These are phyloP conservation scores for Alectoria sarmentosa DNA, from an alignment of 495 filamentous ascomycete genomes.

Conservation along the genomic window DNA sequence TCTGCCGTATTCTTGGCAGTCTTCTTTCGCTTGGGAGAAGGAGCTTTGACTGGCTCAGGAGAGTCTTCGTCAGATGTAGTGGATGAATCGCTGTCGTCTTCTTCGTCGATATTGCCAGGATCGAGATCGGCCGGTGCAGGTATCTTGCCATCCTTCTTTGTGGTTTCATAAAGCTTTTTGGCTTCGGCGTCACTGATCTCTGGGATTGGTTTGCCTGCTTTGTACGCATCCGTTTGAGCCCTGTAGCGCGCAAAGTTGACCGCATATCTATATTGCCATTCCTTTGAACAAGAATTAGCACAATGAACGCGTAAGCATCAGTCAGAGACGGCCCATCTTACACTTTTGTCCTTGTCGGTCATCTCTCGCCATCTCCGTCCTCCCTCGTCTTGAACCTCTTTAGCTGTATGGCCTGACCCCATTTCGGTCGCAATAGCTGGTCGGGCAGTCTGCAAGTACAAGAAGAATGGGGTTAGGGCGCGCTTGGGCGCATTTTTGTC, in stretches of 20 bases:
- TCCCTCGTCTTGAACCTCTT: conserved; percentile 76
- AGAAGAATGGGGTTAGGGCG: conserved; percentile 87
- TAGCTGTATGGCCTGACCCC: conserved; percentile 59
- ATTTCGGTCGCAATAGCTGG: conserved; percentile 69
- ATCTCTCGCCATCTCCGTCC: conserved; percentile 73
- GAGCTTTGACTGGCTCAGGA: conserved; percentile 45
- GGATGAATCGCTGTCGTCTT: conserved; percentile 15
- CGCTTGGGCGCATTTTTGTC: conserved; percentile 95
- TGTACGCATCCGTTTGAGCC: conserved; percentile 65
- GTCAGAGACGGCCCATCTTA: conserved; percentile 34
- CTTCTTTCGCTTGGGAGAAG: conserved; percentile 52
- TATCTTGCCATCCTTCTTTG: conserved; percentile 42
- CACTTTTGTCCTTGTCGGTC: conserved; percentile 63
- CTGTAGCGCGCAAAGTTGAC: conserved; percentile 72
- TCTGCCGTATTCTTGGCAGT: conserved; percentile 31
- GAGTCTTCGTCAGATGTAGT: conserved; percentile 40
- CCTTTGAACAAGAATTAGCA: conserved; percentile 32
- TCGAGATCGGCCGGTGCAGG: conserved; percentile 49
- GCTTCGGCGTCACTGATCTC: conserved; percentile 52
- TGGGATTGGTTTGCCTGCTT: conserved; percentile 39
- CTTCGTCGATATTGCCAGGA: conserved; percentile 46
- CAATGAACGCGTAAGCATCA: conserved; percentile 2
- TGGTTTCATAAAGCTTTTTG: conserved; percentile 51
- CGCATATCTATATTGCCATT: conserved; percentile 68
- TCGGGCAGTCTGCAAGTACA: conserved; percentile 82